These are phyloP conservation scores for Rhodotorula mucilaginosa DNA, from an alignment of 1,284 basidiomycete species.

Conservation along the genomic window DNA sequence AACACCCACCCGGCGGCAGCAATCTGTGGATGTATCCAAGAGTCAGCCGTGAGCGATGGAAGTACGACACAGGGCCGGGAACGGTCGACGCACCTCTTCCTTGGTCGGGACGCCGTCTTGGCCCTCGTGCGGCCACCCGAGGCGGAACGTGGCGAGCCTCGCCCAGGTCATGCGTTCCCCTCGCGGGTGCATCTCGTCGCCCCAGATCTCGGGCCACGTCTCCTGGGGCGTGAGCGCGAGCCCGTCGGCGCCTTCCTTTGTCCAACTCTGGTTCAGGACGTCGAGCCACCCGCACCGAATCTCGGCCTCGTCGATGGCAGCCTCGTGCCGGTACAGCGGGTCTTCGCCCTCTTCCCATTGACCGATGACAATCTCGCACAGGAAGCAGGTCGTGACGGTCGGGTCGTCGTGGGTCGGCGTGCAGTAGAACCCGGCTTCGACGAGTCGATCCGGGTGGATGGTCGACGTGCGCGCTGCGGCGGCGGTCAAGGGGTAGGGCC, in stretches of 20 bases:
- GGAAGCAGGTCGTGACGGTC: conserved; percentile 34
- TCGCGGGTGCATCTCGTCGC: conserved; percentile 9
- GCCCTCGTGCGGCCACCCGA: conserved; percentile 33
- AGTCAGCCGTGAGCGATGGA: not conserved
- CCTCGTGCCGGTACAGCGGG: conserved; percentile 20
- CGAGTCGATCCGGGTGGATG: conserved; percentile 35
- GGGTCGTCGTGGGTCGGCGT: conserved; percentile 25
- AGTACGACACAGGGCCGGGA: too few species aligned
- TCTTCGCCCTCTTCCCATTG: conserved; percentile 34
- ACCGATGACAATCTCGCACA: conserved; percentile 22
- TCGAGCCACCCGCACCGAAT: conserved; percentile 18
- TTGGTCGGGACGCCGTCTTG: conserved; percentile 23
- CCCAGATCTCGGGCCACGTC: conserved; percentile 21
- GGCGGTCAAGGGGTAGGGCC: conserved; percentile 29
- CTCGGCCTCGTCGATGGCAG: conserved; percentile 15
- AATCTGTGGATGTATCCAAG: conserved; percentile 14
- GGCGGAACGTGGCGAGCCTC: conserved; percentile 22
- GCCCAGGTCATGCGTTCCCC: conserved; percentile 10
- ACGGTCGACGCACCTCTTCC: conserved; percentile 20
- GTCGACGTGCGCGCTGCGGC: conserved; percentile 12
- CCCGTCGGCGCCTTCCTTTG: not conserved
- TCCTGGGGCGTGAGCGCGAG: not conserved
- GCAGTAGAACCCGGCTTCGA: conserved; percentile 29
- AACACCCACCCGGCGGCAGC: conserved; percentile 35
- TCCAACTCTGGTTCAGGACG: conserved; percentile 8